Evolutionary conservation across 1,139 yeast species (phyloP).

Genomic region (Lodderomyces beijingensis): DNA sequence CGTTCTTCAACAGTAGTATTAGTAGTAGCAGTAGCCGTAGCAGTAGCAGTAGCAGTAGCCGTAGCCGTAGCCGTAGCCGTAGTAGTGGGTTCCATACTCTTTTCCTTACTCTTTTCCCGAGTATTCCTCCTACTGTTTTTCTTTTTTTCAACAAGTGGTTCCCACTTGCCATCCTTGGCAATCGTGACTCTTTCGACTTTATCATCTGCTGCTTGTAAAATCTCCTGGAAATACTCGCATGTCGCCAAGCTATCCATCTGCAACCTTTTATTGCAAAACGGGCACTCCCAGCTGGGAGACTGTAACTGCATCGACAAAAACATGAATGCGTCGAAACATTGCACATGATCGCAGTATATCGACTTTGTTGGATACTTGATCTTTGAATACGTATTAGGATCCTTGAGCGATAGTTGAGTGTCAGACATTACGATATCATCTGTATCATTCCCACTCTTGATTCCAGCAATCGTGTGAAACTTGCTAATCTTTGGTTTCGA

Average conservation of each 20-base stretch:
- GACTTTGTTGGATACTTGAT: constrained; percentile 61
- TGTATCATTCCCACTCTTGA: constrained; percentile 41
- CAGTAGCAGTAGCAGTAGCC: constrained; percentile 1
- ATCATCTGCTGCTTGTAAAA: constrained; percentile 39
- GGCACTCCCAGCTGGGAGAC: constrained; percentile 66
- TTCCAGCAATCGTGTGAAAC: constrained; percentile 40
- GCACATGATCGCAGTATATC: constrained; percentile 58
- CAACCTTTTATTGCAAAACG: constrained; percentile 49
- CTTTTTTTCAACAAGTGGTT: too few species aligned
- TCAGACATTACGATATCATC: constrained; percentile 58
- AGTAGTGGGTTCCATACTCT: constrained; percentile 2
- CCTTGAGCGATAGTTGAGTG: constrained; percentile 53
- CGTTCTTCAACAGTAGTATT: too few species aligned
- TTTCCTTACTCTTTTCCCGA: background rate
- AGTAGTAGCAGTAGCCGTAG: too few species aligned
- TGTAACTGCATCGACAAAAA: constrained; percentile 58
- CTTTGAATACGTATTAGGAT: constrained; percentile 62
- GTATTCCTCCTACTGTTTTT: too few species aligned
- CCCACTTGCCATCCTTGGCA: constrained; percentile 60
- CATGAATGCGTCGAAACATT: constrained; percentile 65
- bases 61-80: constrained; percentile 2
- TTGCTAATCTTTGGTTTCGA: constrained; percentile 44
- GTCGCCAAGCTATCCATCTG: constrained; percentile 51
- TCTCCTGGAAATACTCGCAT: constrained; percentile 56
- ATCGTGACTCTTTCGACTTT: constrained; percentile 54